Conservation (phyloP, 768 basidiomycete species). For the Boletellus sp. region DNA sequence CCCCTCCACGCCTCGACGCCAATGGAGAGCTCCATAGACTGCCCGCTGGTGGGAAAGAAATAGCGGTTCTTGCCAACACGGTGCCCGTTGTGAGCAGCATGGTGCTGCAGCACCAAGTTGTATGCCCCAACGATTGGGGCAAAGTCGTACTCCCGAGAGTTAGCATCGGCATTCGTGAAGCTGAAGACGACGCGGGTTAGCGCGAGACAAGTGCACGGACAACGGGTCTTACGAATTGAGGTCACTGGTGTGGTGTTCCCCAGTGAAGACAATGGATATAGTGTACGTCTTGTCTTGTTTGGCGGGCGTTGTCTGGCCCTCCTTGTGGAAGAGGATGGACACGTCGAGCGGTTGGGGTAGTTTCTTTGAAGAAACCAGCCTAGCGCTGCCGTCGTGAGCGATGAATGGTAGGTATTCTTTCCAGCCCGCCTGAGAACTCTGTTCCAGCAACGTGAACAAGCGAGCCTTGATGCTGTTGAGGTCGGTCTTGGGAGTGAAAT, state of each 20-base stretch:
- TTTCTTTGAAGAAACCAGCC: constrained; percentile 38
- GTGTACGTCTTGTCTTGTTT: constrained; percentile 35
- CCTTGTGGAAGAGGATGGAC: constrained; percentile 36
- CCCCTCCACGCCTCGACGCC: constrained; percentile 46
- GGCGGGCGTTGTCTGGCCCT: constrained; percentile 35
- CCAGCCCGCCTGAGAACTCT: constrained; percentile 36
- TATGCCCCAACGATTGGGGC: constrained; percentile 43
- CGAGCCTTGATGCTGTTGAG: constrained; percentile 38
- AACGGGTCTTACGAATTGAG: constrained; percentile 32
- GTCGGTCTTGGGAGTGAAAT: constrained; percentile 33
- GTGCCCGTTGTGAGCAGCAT: constrained; percentile 42
- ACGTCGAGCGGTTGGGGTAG: constrained; percentile 38
- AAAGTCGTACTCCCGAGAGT: constrained; percentile 39
- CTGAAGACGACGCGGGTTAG: constrained; percentile 23
- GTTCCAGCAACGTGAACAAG: constrained; percentile 43
- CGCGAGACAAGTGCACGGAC: not conserved
- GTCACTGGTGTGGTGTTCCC: constrained; percentile 28
- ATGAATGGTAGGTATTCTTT: constrained; percentile 28
- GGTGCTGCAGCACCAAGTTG: constrained; percentile 44
- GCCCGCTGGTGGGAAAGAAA: constrained; percentile 41
- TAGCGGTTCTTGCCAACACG: constrained; percentile 49
- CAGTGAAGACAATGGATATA: constrained; percentile 33
- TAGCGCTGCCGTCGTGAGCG: constrained; percentile 42
- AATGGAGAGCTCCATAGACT: constrained; percentile 27
- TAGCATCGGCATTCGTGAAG: constrained; percentile 36